Conservation (phyloP, 2,329 filamentous ascomycete species). For the Sclerotinia subarctica region DNA sequence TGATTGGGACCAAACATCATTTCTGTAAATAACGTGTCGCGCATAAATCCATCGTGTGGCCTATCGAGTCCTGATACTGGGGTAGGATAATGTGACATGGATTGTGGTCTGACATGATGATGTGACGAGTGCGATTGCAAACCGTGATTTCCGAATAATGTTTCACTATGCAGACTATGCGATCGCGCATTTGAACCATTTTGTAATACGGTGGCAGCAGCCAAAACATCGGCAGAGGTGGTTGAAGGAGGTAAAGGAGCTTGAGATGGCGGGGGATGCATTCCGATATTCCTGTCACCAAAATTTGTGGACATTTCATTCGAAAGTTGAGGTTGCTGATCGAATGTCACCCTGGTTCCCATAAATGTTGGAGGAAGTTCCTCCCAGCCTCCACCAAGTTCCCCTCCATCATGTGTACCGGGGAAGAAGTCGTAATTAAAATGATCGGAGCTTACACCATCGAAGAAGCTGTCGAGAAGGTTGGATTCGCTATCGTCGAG, state of each 20-base stretch:
- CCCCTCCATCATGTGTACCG: constrained; percentile 46
- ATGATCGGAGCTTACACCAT: constrained; percentile 51
- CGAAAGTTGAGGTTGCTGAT: constrained; percentile 42
- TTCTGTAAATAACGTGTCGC: constrained; percentile 31
- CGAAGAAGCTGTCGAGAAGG: constrained; percentile 57
- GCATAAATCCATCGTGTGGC: constrained; percentile 26
- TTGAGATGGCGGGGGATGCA: constrained; percentile 22
- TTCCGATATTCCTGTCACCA: constrained; percentile 24
- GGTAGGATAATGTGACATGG: constrained; percentile 29
- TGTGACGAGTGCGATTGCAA: constrained; percentile 22
- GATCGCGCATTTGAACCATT: constrained; percentile 40
- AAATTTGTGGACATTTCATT: constrained; percentile 29
- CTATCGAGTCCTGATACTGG: constrained; percentile 23
- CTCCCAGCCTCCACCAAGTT: constrained; percentile 51
- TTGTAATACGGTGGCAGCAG: constrained; percentile 55
- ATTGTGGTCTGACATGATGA: constrained; percentile 30
- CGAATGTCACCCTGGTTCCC: constrained; percentile 62
- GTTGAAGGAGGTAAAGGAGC: constrained; percentile 24
- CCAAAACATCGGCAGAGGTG: constrained; percentile 54
- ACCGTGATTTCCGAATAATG: constrained; percentile 28
- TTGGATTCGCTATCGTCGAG: constrained; percentile 61
- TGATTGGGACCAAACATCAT: constrained; percentile 33
- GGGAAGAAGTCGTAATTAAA: constrained; percentile 48
- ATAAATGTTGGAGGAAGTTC: constrained; percentile 63
- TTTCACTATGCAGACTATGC: constrained; percentile 35